Evolutionary conservation across 495 filamentous ascomycete genomes (phyloP).

Genomic region (Podospora conica): DNA sequence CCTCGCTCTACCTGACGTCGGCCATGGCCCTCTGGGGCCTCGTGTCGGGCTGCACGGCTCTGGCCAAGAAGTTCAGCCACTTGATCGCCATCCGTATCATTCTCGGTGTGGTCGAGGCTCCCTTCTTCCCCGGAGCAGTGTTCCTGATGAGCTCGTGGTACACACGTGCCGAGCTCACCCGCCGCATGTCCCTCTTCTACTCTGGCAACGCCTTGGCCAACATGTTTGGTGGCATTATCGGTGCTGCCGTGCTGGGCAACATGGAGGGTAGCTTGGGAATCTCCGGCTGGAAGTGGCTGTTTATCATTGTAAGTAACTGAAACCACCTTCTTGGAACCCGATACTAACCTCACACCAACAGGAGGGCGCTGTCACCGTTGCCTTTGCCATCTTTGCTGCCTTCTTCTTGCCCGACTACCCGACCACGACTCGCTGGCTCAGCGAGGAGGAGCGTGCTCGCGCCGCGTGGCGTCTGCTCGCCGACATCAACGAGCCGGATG

Average conservation of each 20-base stretch:
- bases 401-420: constrained; percentile 43
- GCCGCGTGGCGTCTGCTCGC: constrained; percentile 37
- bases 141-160: constrained; percentile 50
- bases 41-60: constrained; percentile 53
- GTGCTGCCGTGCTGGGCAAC: constrained; percentile 43
- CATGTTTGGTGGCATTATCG: constrained; percentile 54
- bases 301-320: constrained; percentile 21
- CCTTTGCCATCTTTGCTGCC: constrained; percentile 29
- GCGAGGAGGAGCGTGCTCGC: constrained; percentile 35
- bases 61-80: constrained; percentile 46
- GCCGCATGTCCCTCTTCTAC: constrained; percentile 53
- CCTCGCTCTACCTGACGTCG: constrained; percentile 48
- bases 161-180: constrained; percentile 41
- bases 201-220: constrained; percentile 51
- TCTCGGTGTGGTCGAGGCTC: constrained; percentile 55
- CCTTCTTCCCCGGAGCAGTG: constrained; percentile 46
- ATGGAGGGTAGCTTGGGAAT: constrained; percentile 35
- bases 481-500: constrained; percentile 37
- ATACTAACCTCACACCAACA: not conserved
- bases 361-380: constrained; percentile 39
- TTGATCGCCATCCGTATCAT: constrained; percentile 57
- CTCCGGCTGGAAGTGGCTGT: constrained; percentile 34
- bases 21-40: constrained; percentile 58
- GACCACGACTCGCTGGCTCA: constrained; percentile 37
- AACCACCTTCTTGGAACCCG: not conserved